phyloP scores from a whole-genome alignment of 345 rosid species.

The Leavenworthia alabamica region DNA sequence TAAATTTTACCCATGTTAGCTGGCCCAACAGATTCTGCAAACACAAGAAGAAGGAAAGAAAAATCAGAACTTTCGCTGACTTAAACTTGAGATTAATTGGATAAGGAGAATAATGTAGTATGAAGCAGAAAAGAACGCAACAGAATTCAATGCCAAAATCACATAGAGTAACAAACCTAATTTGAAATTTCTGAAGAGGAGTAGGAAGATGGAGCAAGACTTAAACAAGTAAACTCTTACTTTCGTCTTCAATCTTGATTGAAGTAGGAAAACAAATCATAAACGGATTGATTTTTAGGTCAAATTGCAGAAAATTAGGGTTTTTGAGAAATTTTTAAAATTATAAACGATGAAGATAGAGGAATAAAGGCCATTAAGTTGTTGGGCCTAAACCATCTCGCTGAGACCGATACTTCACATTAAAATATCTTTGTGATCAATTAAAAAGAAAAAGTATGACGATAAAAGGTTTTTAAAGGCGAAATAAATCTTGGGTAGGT shows the following conservation, averaged over 20 bases:
- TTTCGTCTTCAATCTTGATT: background rate
- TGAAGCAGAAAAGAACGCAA: background rate
- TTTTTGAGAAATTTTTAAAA: background rate
- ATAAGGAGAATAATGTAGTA: background rate
- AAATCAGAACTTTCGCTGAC: background rate
- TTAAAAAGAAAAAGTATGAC: too few species aligned
- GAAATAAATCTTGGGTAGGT: too few species aligned
- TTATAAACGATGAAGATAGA: background rate
- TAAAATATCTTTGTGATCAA: background rate
- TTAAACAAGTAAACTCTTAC: background rate
- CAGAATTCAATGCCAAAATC: background rate
- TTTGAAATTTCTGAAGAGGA: background rate
- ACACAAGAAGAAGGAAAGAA: background rate
- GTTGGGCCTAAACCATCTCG: background rate
- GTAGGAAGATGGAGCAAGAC: background rate
- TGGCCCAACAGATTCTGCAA: background rate
- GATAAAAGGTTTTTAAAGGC: too few species aligned
- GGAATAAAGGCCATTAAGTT: background rate
- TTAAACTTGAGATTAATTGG: background rate
- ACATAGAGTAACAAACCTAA: background rate
- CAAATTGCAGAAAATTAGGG: background rate
- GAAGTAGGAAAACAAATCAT: background rate
- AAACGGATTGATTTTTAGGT: background rate
- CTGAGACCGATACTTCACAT: background rate
- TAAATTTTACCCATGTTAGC: constrained; percentile 18